These are phyloP conservation scores for Staphylotrichum longicolle DNA, from an alignment of 495 filamentous ascomycete genomes.

Conservation along the genomic window DNA sequence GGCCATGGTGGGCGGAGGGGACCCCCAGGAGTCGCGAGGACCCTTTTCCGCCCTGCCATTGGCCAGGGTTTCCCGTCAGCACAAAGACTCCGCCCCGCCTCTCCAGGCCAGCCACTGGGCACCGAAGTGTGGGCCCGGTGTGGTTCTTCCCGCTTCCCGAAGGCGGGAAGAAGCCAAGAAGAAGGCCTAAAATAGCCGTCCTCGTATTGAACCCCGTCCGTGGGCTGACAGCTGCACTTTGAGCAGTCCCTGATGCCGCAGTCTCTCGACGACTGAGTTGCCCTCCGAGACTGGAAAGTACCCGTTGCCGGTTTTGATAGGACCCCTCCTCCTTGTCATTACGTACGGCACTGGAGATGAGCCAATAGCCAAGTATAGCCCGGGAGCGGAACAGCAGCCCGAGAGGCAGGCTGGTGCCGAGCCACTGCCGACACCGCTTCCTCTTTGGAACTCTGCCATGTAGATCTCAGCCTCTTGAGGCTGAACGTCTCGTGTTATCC, in stretches of 20 bases:
- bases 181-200: slow-evolving; percentile 1
- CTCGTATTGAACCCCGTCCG: slow-evolving; percentile 1
- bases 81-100: too few species aligned
- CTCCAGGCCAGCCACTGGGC: too few species aligned
- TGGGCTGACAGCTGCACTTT: not conserved
- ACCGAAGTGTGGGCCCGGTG: too few species aligned
- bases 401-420: not conserved
- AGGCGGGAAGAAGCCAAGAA: not conserved
- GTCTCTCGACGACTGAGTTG: not conserved
- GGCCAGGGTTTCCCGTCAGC: too few species aligned
- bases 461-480: not conserved
- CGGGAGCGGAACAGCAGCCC: not conserved
- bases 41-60: too few species aligned
- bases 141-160: not conserved
- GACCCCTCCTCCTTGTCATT: not conserved
- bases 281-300: not conserved
- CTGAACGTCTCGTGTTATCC: slow-evolving; percentile 7
- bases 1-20: too few species aligned
- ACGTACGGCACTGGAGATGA: not conserved
- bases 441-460: not conserved
- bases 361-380: slow-evolving; percentile 2
- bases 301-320: not conserved
- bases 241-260: not conserved
- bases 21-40: too few species aligned
- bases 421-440: not conserved